A percentile compares a stretch with the other conserved stretches of the same genome.
Evolutionary conservation across 2,329 filamentous ascomycete genomes (phyloP).

Genomic region (Orbilia javanica): DNA sequence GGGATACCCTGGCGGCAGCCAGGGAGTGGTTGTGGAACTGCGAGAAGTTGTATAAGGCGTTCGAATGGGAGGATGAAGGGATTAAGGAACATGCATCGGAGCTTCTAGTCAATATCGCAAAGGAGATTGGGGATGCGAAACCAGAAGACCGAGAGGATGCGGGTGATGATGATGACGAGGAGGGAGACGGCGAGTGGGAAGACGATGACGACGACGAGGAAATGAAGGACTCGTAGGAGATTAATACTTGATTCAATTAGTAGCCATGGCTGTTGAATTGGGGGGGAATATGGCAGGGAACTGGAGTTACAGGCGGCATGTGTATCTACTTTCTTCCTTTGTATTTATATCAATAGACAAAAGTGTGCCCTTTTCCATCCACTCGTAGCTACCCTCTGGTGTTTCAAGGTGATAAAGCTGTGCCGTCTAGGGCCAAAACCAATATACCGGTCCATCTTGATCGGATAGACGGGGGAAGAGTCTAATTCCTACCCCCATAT

Average conservation of each 20-base stretch:
- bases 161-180: constrained; percentile 70
- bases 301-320: constrained; percentile 16
- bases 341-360: constrained; percentile 17
- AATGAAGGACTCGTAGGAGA: constrained; percentile 70
- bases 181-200: constrained; percentile 68
- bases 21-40: constrained; percentile 62
- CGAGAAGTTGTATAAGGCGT: constrained; percentile 74
- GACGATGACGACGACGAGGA: constrained; percentile 67
- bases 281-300: background rate
- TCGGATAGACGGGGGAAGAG: no score
- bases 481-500: no score
- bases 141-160: constrained; percentile 72
- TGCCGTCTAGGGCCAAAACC: no score
- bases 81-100: constrained; percentile 81
- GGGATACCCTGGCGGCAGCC: constrained; percentile 61
- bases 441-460: no score
- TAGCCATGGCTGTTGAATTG: constrained; percentile 4
- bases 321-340: background rate
- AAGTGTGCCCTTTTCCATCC: background rate
- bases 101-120: constrained; percentile 74
- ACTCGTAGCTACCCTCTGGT: no score
- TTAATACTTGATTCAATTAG: background rate
- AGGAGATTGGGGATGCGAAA: constrained; percentile 74
- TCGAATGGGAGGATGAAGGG: constrained; percentile 88
- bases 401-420: no score